Base-by-base conservation (phyloP, 2,329 filamentous ascomycete genomes). In the Paracorniculantispora psalliotae region DNA sequence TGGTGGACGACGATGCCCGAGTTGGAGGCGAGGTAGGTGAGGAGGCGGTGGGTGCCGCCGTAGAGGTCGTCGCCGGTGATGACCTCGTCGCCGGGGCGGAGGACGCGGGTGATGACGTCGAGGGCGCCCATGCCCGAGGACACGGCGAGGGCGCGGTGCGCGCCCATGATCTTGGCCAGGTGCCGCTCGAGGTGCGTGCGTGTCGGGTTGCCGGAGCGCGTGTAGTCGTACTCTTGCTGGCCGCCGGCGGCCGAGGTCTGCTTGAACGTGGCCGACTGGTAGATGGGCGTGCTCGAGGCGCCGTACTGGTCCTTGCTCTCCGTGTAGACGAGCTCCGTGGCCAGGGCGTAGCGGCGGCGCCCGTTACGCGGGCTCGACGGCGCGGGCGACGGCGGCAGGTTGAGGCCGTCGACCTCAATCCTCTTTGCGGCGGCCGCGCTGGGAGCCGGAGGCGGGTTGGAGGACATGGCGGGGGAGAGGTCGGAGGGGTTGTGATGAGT, bases 241-340 rank as follows among this genome's bases (percentile, higher is more conserved):
- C 91, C 91, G 61, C 90, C 91, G 48, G 76, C 81, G 63, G 89
- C 88, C 19, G 89, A 91, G 23, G 84, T 84, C 76, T 97, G 94
- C 78, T 99, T 99, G 81, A 99, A 99, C 39, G 94, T 99, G 51
- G 94, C 96, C 51, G 91, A 96, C 82, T 96, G 94, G 75, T 99
- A 99, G 71, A 99, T 97, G 57, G 94, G 94, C 67, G 96, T 88
- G 74, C 92, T 97, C 67, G 91, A 96, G 60, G 94, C 85, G 70
- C 96, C 96, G 80, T 97, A 97, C 78, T 99, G 94, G 75, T 99
- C 94, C 75, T 88, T 94, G 72, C 89, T 87, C 68, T 99, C 94
- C 54, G 93, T 97, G 74, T 93, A 97, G 61, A 99, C 94, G 63
- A 99, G 80, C 77, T 99, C 94, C 4, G 94, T 99, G 60, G 93